These are phyloP conservation scores for Mucor racemosus DNA, from an alignment of 371 early-diverging fungal species.

Conservation along the genomic window DNA sequence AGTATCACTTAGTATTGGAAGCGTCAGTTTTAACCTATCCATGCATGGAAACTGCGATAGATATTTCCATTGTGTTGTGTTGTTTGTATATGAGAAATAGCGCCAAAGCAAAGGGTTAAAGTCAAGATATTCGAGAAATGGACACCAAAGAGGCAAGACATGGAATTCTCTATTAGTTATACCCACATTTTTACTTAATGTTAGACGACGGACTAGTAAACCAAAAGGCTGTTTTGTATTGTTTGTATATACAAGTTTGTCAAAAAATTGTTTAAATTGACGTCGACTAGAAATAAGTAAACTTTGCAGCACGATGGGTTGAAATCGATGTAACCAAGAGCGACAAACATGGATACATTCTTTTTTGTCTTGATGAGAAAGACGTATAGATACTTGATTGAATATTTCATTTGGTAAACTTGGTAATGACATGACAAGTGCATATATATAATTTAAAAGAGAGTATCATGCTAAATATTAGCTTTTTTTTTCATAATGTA, in stretches of 20 bases:
- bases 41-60: constrained; percentile 11
- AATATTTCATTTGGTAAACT: constrained; percentile 21
- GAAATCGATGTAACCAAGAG: constrained; percentile 20
- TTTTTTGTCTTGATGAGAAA: constrained; percentile 17
- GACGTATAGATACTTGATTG: not conserved
- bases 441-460: not conserved
- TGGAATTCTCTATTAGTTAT: constrained; percentile 18
- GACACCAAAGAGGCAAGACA: constrained; percentile 10
- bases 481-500: not conserved
- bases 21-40: constrained; percentile 12
- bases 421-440: constrained; percentile 2
- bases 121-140: constrained; percentile 17
- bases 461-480: not conserved
- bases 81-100: constrained; percentile 9
- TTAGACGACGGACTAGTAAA: constrained; percentile 1
- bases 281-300: constrained; percentile 6
- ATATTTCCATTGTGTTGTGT: constrained; percentile 2
- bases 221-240: constrained; percentile 7
- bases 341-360: constrained; percentile 7
- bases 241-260: not conserved
- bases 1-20: constrained; percentile 12
- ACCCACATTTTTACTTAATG: constrained; percentile 10
- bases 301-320: constrained; percentile 1
- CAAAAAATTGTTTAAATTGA: constrained; percentile 10
- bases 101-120: constrained; percentile 16